Evolutionary conservation across 1,284 basidiomycete species (phyloP).

Genomic region (Tranzscheliella williamsii): DNA sequence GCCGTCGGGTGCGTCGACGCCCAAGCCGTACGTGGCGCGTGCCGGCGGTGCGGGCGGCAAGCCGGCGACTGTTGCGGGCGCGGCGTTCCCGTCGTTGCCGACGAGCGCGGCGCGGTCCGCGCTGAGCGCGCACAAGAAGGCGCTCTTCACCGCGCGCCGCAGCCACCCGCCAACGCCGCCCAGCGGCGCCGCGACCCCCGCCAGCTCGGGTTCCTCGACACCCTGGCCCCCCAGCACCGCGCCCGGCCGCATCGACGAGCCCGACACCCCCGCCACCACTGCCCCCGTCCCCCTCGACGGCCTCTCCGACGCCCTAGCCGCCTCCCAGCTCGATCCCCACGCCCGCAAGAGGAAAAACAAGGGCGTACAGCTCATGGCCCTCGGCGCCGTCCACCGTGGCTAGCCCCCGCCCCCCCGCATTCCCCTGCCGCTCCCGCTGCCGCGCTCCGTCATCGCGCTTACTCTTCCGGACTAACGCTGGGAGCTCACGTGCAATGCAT

Average conservation of each 20-base stretch:
- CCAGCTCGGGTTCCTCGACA: slow-evolving; percentile 7
- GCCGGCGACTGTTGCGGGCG: slow-evolving; percentile 19
- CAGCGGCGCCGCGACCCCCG: not conserved
- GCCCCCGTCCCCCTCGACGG: slow-evolving; percentile 8
- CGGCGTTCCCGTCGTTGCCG: slow-evolving; percentile 48
- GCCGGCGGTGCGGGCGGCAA: slow-evolving; percentile 2
- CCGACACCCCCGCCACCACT: not conserved
- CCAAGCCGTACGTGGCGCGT: slow-evolving; percentile 18
- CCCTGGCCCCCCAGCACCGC: slow-evolving; percentile 17
- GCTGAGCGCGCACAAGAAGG: slow-evolving; percentile 51
- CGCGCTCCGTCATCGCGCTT: too few species aligned
- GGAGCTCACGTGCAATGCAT: too few species aligned
- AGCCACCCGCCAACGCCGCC: too few species aligned
- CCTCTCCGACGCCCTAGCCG: slow-evolving; percentile 19
- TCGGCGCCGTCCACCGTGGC: slow-evolving; percentile 47
- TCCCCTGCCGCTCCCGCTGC: too few species aligned
- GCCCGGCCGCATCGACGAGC: slow-evolving; percentile 23
- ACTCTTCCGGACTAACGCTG: too few species aligned
- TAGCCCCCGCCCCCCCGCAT: too few species aligned
- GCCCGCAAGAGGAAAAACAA: slow-evolving; percentile 46
- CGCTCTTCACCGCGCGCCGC: slow-evolving; percentile 30
- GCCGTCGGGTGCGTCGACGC: not conserved
- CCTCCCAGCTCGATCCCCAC: not conserved
- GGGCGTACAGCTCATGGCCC: slow-evolving; percentile 34
- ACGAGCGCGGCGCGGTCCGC: slow-evolving; percentile 29